Conservation (phyloP, 1,139 yeast genomes). For the Pichia sp. region DNA sequence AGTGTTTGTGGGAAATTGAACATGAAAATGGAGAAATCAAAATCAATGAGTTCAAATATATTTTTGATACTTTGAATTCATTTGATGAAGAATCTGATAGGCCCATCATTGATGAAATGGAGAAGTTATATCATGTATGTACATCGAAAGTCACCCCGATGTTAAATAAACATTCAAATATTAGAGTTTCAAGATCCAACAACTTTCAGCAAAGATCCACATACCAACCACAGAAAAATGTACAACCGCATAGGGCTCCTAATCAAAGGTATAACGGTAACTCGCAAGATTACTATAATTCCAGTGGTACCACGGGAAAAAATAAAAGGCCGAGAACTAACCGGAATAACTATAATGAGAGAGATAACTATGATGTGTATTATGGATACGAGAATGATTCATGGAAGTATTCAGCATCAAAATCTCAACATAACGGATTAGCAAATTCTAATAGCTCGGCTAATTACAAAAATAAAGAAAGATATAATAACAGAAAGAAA, state of each 20-base stretch:
- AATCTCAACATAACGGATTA: no score
- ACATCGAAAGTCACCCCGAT: constrained; percentile 1
- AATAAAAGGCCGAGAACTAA: background rate
- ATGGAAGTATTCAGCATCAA: no score
- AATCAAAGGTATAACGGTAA: no score
- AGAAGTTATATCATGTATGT: constrained; percentile 13
- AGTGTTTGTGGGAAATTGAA: constrained; percentile 61
- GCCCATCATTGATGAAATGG: constrained; percentile 19
- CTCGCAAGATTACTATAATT: background rate
- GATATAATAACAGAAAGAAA: no score
- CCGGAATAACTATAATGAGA: background rate
- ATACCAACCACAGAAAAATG: background rate
- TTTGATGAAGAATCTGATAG: constrained; percentile 32
- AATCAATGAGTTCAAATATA: constrained; percentile 49
- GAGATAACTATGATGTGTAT: background rate
- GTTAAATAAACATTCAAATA: background rate
- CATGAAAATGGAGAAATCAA: constrained; percentile 38
- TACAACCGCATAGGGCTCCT: no score
- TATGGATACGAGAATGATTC: background rate
- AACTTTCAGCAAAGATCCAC: background rate
- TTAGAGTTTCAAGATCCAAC: background rate
- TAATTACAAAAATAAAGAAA: no score
- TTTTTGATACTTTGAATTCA: constrained; percentile 46
- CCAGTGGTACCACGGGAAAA: background rate
- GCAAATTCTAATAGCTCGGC: no score